A percentile compares a stretch with the other conserved stretches of the same genome.
Evolutionary conservation across 345 rosid genomes (phyloP).

Genomic region (Citrus sinensis): DVS_A1.0 CM039161.1:19697501-19698000

Average conservation of each 20-base stretch:
- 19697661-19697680: background rate
- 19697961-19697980: constrained; percentile 10
- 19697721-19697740: background rate
- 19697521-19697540: background rate
- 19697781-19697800: background rate
- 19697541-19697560: background rate
- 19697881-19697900: background rate
- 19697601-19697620: background rate
- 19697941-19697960: constrained; percentile 23
- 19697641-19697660: too few species aligned
- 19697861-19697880: background rate
- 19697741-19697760: background rate
- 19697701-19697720: background rate
- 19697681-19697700: background rate
- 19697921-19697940: constrained; percentile 24
- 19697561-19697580: constrained; percentile 13
- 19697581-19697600: constrained; percentile 2
- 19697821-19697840: background rate
- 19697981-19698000: constrained; percentile 28
- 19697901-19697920: constrained; percentile 33
- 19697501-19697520: constrained; percentile 3
- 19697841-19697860: background rate
- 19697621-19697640: background rate
- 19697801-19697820: background rate
- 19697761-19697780: background rate